Percentiles rank a stretch among this genome's conserved stretches.
These are phyloP conservation scores for Fusarium pilosicola DNA, from an alignment of 2,329 filamentous ascomycete species.

Conservation along the genomic window DNA sequence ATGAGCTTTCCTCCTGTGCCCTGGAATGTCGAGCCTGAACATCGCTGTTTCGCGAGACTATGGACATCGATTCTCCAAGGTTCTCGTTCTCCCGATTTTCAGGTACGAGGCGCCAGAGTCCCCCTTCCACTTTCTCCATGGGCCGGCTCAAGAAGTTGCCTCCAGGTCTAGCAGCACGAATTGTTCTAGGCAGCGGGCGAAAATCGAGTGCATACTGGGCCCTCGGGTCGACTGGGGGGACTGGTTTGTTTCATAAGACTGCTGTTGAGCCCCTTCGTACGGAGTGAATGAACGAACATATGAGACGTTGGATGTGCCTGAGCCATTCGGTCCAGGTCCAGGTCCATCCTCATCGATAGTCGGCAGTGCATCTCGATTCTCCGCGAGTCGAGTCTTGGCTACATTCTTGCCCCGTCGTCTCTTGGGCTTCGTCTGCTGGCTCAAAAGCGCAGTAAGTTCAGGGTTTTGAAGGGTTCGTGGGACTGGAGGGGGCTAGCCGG, in stretches of 20 bases:
- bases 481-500: conserved; percentile 2
- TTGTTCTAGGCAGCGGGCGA: neutral
- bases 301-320: neutral
- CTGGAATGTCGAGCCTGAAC: neutral
- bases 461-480: neutral
- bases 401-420: neutral
- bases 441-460: conserved; percentile 3
- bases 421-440: conserved; percentile 4
- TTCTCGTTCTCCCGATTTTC: neutral
- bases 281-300: neutral
- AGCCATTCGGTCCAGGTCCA: neutral
- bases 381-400: neutral
- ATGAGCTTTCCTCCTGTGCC: neutral
- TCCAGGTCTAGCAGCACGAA: neutral
- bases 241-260: neutral
- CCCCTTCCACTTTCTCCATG: neutral
- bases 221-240: neutral
- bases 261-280: neutral
- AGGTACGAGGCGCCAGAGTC: neutral
- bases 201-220: neutral
- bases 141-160: neutral
- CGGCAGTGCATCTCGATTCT: neutral
- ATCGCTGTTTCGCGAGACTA: neutral
- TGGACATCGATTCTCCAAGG: neutral
- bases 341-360: neutral